Base-by-base conservation (phyloP, 768 basidiomycete species). In the Trametes elegans region DNA sequence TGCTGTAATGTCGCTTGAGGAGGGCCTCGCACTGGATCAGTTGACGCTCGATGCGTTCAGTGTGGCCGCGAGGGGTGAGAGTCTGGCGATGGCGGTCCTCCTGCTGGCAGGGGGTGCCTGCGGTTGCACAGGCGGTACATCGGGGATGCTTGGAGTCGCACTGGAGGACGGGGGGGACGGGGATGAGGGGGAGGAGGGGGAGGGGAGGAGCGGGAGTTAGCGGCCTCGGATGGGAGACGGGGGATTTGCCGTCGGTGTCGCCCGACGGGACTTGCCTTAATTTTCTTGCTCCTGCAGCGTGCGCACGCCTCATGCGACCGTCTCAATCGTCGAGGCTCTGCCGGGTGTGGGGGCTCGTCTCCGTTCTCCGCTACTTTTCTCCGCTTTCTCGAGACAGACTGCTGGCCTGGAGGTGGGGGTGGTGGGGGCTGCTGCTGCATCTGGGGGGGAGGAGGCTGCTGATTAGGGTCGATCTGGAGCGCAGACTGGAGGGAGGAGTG, bases 231-330 rank as follows among this genome's bases (percentile, higher is more conserved):
- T 70, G 74, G 71, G 70, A 71, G 73, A 84, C 62, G 66, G 70
- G 87, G 85, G 82, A 86, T 80, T 87, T 88, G 87, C 87, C 86
- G 85, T 83, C 86, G 87, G 85, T 79, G 73, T 73, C 71, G 73
- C 74, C 75, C 78, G 77, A 75, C 71, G 71, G 71, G 70, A 71
- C 70, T 72, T 72, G 71, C 71, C 89, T 93, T 93, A 75, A 93
- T 93, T 87, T 93, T 93, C 84, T 93, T 93, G 77, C 85, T 87
- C 81, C 91, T 88, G 80, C 91, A 93, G 70, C 91, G 82, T 61
- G 91, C 87, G 77, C 91, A 93, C 59, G 91, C 90, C 74, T 93
- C 91, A 74, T 93, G 91, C 65, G 90, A 91, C 68, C 91, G 84
- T 64, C 91, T 79, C 65, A 93, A 79, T 51, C 90, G 82, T 65